These are phyloP conservation scores for Dimocarpus longan DNA, from an alignment of 345 rosid species.

Conservation along the genomic window DNA sequence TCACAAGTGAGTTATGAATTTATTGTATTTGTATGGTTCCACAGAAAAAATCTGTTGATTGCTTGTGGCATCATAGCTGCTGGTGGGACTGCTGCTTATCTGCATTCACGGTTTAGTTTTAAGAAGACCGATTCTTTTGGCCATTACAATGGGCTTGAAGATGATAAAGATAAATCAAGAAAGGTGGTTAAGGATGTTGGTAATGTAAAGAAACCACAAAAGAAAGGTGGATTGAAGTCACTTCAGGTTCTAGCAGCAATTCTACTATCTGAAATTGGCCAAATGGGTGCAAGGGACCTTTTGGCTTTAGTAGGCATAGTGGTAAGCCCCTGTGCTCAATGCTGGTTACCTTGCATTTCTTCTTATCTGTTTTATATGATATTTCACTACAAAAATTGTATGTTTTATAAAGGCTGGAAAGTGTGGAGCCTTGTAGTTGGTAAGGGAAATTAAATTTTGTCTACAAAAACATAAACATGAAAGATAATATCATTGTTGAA, in stretches of 20 bases:
- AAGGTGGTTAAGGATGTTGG: constrained; percentile 33
- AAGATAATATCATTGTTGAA: neutral
- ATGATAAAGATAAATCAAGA: constrained; percentile 42
- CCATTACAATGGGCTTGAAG: constrained; percentile 52
- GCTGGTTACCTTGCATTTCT: neutral
- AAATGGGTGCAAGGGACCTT: constrained; percentile 84
- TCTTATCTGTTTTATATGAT: neutral
- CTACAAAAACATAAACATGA: neutral
- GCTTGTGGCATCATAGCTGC: constrained; percentile 82
- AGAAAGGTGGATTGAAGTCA: constrained; percentile 77
- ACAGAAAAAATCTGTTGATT: constrained; percentile 79
- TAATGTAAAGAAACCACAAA: constrained; percentile 45
- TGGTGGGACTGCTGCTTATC: constrained; percentile 84
- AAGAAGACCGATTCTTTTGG: constrained; percentile 42
- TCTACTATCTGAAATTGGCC: constrained; percentile 85
- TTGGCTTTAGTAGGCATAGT: constrained; percentile 69
- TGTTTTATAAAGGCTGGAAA: neutral
- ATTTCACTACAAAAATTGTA: neutral
- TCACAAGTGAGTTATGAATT: constrained; percentile 4
- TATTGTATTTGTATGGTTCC: constrained; percentile 17
- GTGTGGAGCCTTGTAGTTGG: neutral
- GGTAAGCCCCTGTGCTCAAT: constrained; percentile 48
- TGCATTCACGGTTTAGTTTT: constrained; percentile 53
- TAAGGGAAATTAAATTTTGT: neutral
- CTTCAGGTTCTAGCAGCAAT: constrained; percentile 72